Base-by-base conservation (phyloP, 345 rosid genomes). In the Erysimum cheiranthoides region DNA sequence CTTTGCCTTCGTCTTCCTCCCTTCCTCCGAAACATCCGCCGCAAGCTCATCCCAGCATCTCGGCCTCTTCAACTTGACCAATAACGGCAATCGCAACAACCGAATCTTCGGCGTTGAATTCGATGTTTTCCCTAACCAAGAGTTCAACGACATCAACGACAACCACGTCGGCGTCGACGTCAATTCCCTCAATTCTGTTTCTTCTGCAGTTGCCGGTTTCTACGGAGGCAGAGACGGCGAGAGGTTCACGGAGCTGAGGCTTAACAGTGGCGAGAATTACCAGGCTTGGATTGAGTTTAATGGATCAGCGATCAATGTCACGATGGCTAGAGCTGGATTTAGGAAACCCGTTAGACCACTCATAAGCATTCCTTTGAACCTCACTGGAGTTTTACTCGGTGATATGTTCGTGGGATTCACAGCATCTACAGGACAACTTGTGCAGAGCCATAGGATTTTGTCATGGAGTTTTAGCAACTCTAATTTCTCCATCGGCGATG, bases 101-200 rank as follows among this genome's bases (percentile, higher is more conserved):
- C 86, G 82, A 11, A 79, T 93, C 49, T 75, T 88, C 7, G 93
- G 83, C 0, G 62, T 86, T 5, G 97, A 91, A 63, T 91, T 93
- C 38, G 96, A 89, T 72, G 88, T 86, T 30, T 93, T 89, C 68
- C 1, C 43, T 14, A 93, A 93, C 65, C 76, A 93, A 72, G 98
- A 93, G 46, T 93, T 86, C 84, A 49, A 74, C 5, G 96, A 90
- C 64, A 85, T 85, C 25, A 79, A 86, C 38, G 74, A 63, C 16
- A 93, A 90, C 60, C 98, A 93, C 81, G 93, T 90, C 1, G 96
- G 98, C 8, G 53, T 93, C 12, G 90, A 90, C 66, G 78, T 86
- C 10, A 85, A 90, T 51, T 92, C 96, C 7, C 84, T 92, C 11
- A 85, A 65, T 1, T 92, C 96, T 0, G 40, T 13, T 2, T 35